Percentiles rank a stretch among this genome's conserved stretches.
Conservation (phyloP, 2,329 filamentous ascomycete species). For the Fulvia fulva region DNA sequence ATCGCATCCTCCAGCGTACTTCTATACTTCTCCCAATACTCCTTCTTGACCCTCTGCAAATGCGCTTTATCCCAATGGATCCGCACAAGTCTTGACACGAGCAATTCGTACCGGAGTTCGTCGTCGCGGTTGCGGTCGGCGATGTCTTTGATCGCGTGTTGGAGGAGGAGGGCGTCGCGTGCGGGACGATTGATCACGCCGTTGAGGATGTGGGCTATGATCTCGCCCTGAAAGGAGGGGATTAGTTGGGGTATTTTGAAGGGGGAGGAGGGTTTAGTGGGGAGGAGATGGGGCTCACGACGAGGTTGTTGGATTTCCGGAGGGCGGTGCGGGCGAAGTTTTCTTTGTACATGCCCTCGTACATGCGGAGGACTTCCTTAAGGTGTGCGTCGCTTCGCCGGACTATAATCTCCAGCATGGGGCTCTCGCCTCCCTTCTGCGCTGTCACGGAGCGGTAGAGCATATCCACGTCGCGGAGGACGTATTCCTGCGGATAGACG, state of each 20-base stretch:
- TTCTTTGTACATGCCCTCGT: conserved; percentile 66
- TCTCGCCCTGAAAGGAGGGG: conserved; percentile 65
- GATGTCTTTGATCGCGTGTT: conserved; percentile 72
- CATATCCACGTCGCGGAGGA: conserved; percentile 63
- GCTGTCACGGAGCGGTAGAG: conserved; percentile 68
- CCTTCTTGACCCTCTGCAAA: conserved; percentile 71
- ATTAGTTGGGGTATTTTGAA: neutral
- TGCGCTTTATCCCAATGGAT: conserved; percentile 90
- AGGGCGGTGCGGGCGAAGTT: conserved; percentile 89
- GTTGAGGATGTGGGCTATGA: conserved; percentile 91
- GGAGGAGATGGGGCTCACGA: conserved; percentile 58
- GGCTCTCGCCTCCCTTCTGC: conserved; percentile 73
- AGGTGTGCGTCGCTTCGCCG: conserved; percentile 77
- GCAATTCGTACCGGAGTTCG: conserved; percentile 71
- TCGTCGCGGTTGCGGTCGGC: conserved; percentile 33
- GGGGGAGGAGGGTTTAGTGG: neutral
- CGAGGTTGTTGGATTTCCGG: conserved; percentile 83
- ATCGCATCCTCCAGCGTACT: conserved; percentile 73
- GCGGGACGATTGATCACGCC: conserved; percentile 94
- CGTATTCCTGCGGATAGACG: conserved; percentile 53
- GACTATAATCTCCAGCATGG: conserved; percentile 82
- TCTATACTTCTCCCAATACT: conserved; percentile 75
- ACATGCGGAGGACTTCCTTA: conserved; percentile 70
- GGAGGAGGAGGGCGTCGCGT: conserved; percentile 82
- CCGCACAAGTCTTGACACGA: conserved; percentile 82